These are phyloP conservation scores for Coleophoma cylindrospora DNA, from an alignment of 2,329 filamentous ascomycete genomes.

Conservation along the genomic window DNA sequence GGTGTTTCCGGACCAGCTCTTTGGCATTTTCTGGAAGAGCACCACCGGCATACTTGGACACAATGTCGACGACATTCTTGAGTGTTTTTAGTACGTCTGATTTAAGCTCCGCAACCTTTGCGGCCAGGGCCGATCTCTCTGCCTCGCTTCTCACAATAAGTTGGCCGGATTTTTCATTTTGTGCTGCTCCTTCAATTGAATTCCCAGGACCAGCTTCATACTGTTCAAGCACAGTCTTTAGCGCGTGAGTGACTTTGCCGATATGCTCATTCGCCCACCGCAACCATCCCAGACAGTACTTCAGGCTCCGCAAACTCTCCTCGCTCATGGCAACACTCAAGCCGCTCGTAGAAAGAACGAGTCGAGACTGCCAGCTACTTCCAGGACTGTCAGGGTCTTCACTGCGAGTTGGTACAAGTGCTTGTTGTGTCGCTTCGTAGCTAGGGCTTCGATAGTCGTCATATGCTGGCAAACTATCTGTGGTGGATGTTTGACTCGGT, in stretches of 20 bases:
- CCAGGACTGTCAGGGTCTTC: conserved; percentile 19
- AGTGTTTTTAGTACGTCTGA: conserved; percentile 72
- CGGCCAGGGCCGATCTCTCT: conserved; percentile 19
- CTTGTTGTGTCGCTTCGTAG: conserved; percentile 56
- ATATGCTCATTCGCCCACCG: conserved; percentile 79
- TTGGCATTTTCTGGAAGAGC: conserved; percentile 86
- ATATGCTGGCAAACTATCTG: conserved; percentile 78
- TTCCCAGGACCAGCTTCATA: conserved; percentile 56
- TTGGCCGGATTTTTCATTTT: conserved; percentile 11
- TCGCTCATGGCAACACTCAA: conserved; percentile 89
- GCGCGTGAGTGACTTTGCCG: conserved; percentile 64
- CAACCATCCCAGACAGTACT: conserved; percentile 78
- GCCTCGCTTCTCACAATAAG: conserved; percentile 20
- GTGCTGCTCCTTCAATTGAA: conserved; percentile 24
- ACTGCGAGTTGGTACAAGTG: conserved; percentile 25
- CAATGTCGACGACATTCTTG: conserved; percentile 75
- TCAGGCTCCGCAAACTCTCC: conserved; percentile 76
- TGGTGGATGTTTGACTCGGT: conserved; percentile 34
- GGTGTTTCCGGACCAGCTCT: conserved; percentile 74
- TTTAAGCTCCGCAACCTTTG: conserved; percentile 58
- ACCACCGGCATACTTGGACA: conserved; percentile 87
- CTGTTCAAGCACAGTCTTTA: conserved; percentile 74
- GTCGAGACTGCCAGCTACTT: conserved; percentile 66
- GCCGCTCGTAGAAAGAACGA: conserved; percentile 87
- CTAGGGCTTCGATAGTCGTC: conserved; percentile 72